A percentile compares a stretch with the other conserved stretches of the same genome.
These are phyloP conservation scores for Bryopsis sp. DNA, from an alignment of 139 green algal species.

Conservation along the genomic window DNA sequence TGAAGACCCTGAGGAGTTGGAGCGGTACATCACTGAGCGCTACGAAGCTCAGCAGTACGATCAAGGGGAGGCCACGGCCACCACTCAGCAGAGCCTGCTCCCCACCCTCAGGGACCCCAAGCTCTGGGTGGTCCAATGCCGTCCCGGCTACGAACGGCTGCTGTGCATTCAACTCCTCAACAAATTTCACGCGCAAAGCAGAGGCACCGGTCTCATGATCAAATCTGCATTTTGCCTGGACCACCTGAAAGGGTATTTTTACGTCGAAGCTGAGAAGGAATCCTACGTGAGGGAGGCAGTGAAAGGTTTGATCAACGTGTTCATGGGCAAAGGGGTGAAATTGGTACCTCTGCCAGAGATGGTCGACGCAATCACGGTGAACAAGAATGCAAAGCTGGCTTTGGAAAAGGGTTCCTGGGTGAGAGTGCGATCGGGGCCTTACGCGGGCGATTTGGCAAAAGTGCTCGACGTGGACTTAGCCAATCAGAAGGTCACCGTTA, in stretches of 20 bases:
- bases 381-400: conserved; percentile 33
- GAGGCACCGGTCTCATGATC: conserved; percentile 69
- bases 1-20: conserved; percentile 75
- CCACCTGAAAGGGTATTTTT: conserved; percentile 91
- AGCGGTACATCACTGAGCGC: conserved; percentile 67
- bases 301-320: conserved; percentile 70
- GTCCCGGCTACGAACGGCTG: conserved; percentile 70
- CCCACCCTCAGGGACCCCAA: conserved; percentile 84
- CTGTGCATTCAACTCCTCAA: conserved; percentile 78
- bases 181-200: conserved; percentile 57
- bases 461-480: conserved; percentile 77
- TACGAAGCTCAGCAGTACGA: conserved; percentile 45
- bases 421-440: conserved; percentile 63
- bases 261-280: conserved; percentile 90
- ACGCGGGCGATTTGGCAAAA: conserved; percentile 88
- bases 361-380: conserved; percentile 76
- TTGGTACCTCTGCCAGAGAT: conserved; percentile 89
- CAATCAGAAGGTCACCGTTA: conserved; percentile 29
- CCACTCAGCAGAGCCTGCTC: conserved; percentile 83
- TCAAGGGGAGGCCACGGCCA: conserved; percentile 39
- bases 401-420: conserved; percentile 58
- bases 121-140: conserved; percentile 81
- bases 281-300: conserved; percentile 78
- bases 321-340: conserved; percentile 35
- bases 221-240: conserved; percentile 82